Evolutionary conservation across 495 filamentous ascomycete genomes (phyloP).

Genomic region (Aspergillus conjunctus): DNA sequence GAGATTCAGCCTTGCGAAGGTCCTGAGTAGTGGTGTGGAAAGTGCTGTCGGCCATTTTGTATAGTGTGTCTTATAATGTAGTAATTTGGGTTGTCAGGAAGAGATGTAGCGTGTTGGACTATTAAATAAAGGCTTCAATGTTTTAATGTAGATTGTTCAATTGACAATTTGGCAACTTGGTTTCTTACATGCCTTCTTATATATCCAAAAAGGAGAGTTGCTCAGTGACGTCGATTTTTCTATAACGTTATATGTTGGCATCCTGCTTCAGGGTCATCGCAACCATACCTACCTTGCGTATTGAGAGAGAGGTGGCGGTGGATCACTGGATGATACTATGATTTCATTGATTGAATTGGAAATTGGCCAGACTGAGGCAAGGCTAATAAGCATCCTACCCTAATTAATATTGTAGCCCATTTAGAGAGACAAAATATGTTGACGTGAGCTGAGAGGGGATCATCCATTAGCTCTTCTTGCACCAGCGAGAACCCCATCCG

Average conservation of each 20-base stretch:
- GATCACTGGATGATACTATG: no score
- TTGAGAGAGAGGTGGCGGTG: no score
- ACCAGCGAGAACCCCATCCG: no score
- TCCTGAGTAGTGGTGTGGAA: slow-evolving; percentile 56
- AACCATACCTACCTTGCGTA: no score
- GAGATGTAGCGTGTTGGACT: background rate
- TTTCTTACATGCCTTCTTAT: background rate
- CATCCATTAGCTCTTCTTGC: no score
- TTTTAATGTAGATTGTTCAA: background rate
- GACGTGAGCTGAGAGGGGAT: no score
- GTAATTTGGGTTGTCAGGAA: background rate
- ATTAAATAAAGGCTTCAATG: background rate
- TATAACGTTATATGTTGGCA: background rate
- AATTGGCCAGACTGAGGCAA: no score
- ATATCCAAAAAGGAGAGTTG: background rate
- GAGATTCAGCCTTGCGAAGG: slow-evolving; percentile 54
- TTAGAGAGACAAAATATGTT: no score
- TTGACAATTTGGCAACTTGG: background rate
- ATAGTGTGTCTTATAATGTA: background rate
- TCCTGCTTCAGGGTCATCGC: no score
- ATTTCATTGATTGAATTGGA: no score
- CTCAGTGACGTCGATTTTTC: background rate
- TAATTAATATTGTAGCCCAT: no score
- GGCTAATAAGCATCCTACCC: no score
- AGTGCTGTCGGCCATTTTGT: slow-evolving; percentile 51